Conservation (phyloP, 169 alveolate genomes). For the Amoebophrya sp. region DNA sequence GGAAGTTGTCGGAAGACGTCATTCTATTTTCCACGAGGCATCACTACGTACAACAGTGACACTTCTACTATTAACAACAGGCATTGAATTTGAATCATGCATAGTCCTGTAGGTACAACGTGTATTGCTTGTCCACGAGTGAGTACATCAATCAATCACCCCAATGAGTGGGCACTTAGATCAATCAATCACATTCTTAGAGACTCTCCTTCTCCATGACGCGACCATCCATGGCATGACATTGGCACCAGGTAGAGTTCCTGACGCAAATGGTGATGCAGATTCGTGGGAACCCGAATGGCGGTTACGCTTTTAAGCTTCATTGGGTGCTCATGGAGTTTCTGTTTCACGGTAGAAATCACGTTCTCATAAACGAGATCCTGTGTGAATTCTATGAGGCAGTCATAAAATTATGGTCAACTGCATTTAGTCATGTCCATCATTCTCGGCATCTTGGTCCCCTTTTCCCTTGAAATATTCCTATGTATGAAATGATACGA, state of each 20-base stretch:
- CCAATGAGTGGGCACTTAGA: not conserved
- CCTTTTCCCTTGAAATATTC: no score
- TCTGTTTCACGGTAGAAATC: conserved; percentile 5
- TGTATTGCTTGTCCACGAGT: not conserved
- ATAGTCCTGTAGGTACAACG: not conserved
- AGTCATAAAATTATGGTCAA: not conserved
- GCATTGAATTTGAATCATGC: not conserved
- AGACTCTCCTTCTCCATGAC: no score
- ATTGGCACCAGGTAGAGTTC: not conserved
- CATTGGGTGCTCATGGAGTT: conserved; percentile 15
- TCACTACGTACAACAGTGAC: no score
- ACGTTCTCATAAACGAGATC: not conserved
- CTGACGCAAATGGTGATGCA: conserved; percentile 16
- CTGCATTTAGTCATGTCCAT: no score
- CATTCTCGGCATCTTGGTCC: no score
- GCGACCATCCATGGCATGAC: no score
- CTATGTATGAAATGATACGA: no score
- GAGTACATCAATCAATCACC: not conserved
- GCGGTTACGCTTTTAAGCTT: not conserved
- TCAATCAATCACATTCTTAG: no score
- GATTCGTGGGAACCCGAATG: not conserved
- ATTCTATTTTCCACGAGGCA: not conserved
- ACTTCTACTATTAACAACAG: not conserved
- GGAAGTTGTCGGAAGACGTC: not conserved
- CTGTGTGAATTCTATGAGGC: not conserved